Evolutionary conservation across 495 filamentous ascomycete genomes (phyloP).

Genomic region (Penicillium canariense): DNA sequence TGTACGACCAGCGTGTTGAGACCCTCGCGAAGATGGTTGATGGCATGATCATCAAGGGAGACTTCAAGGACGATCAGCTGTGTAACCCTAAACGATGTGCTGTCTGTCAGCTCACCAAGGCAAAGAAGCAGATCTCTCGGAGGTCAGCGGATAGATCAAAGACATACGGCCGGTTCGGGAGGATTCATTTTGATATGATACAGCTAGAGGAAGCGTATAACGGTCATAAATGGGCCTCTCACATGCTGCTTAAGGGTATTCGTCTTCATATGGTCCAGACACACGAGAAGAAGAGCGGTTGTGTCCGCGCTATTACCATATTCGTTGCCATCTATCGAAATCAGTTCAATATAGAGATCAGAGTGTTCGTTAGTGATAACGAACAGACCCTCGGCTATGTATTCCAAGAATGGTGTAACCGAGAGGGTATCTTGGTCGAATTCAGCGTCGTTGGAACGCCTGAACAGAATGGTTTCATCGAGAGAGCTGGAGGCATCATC

Average conservation of each 20-base stretch:
- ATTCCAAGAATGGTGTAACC: neutral
- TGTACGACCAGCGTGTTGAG: neutral
- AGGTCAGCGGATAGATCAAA: neutral
- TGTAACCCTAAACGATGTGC: neutral
- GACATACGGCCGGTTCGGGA: neutral
- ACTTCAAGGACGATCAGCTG: neutral
- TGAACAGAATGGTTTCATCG: conserved; percentile 6
- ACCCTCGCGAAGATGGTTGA: neutral
- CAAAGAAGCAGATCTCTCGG: conserved; percentile 1
- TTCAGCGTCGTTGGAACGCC: neutral
- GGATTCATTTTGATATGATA: conserved; percentile 5
- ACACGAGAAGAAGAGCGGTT: neutral
- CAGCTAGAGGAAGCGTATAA: neutral
- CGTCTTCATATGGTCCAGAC: neutral
- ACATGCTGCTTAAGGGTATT: conserved; percentile 12
- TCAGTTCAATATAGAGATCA: conserved; percentile 1
- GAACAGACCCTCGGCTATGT: neutral
- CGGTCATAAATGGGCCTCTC: neutral
- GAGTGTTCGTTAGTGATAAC: conserved; percentile 4
- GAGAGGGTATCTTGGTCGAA: neutral
- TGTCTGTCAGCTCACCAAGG: neutral
- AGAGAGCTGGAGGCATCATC: conserved; percentile 12
- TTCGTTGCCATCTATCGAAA: neutral
- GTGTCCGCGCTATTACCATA: neutral
- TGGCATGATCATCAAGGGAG: neutral